Evolutionary conservation across 805 yeast species (phyloP).

Genomic region (Yueomyces sp.): DNA sequence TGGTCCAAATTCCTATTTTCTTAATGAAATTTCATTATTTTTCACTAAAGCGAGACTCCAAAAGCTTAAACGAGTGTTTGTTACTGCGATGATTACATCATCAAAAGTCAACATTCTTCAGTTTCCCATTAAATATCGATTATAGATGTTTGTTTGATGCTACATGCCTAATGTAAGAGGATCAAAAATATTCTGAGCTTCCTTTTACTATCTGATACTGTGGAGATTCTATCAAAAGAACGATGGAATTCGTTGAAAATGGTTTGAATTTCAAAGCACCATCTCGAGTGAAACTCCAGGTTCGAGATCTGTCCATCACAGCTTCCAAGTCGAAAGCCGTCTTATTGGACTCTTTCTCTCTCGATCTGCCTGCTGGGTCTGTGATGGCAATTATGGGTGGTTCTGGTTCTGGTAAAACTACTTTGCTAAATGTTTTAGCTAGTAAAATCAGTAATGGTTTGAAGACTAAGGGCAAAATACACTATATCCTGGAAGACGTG

Average conservation of each 20-base stretch:
- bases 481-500: slow-evolving; percentile 12
- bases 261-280: slow-evolving; percentile 12
- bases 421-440: slow-evolving; percentile 55
- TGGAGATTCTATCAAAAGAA: not conserved
- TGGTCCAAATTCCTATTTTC: too few relatives aligned
- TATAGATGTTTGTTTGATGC: too few relatives aligned
- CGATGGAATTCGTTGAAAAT: slow-evolving; percentile 10
- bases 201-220: too few relatives aligned
- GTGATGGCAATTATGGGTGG: slow-evolving; percentile 79
- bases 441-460: slow-evolving; percentile 33
- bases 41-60: too few relatives aligned
- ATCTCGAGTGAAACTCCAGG: slow-evolving; percentile 13
- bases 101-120: too few relatives aligned
- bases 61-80: too few relatives aligned
- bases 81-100: too few relatives aligned
- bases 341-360: slow-evolving; percentile 38
- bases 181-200: too few relatives aligned
- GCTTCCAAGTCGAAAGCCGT: slow-evolving; percentile 22
- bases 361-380: slow-evolving; percentile 46
- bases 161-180: too few relatives aligned
- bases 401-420: slow-evolving; percentile 79
- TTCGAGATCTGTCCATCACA: slow-evolving; percentile 14
- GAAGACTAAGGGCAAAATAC: slow-evolving; percentile 30
- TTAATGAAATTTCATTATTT: too few relatives aligned
- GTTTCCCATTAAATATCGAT: too few relatives aligned